Base-by-base conservation (phyloP, 1,284 basidiomycete species). In the Ustilago lituana region DNA sequence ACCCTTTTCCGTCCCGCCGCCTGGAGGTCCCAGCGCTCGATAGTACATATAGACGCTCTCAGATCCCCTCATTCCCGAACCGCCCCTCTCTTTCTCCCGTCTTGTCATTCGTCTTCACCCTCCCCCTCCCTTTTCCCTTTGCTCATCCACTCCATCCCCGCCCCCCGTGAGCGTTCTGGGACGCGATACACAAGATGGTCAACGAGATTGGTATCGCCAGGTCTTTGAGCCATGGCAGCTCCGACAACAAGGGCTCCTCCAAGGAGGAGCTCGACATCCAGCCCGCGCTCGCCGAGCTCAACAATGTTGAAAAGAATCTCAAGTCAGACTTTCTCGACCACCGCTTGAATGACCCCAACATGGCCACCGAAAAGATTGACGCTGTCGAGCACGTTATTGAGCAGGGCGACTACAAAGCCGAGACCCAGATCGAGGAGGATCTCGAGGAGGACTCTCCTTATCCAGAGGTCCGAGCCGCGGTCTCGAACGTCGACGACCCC, bases 361-460 rank as follows among this genome's bases (percentile, higher is more conserved):
- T 74, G 60, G 65, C 41, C 7, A 52, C 56, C 32, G 59, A 40
- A 9, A 57, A 69, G 49, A 73, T 74, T 35, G 69, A 68, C 33
- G 46, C 47, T 14, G 51, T 71, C 37, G 69, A 74, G 58, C 45
- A 38, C n/a, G 69, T 62, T 24, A 50, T 74, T 47, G 69, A 72
- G 40, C 63, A 72, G 46, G 73, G 69, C 31, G 73, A 74, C 65
- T 62, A 68, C 57, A 72, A 72, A 58, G 73, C 69, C 15, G 73
- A 70, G 52, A 53, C 51, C 36, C 46, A 57, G 45, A 61, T 67
- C 41, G 68, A 72, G 63, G 59, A 62, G 29, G 68, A 72, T 31
- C 54, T 61, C 41, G 72, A 77, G 24, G 73, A 78, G 41, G 77
- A 80, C 55, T 78, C 76, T 14, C 75, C 76, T n/a, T 80, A 80